Percentiles rank a stretch among this genome's conserved stretches.
Conservation (phyloP, 352 stramenopile genomes). For the Peronospora belbahrii region DNA sequence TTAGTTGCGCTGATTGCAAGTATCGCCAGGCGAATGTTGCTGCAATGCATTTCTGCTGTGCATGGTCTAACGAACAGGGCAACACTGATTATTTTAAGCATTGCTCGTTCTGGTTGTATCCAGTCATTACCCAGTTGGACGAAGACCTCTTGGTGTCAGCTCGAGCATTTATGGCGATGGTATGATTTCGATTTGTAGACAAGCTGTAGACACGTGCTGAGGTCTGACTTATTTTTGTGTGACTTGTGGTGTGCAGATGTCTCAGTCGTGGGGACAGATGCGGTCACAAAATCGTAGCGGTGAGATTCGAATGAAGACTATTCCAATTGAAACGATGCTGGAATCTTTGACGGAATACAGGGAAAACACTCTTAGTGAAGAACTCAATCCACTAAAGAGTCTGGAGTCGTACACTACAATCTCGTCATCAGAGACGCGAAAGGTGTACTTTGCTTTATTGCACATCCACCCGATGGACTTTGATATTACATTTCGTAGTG, state of each 20-base stretch:
- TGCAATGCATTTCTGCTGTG: conserved; percentile 84
- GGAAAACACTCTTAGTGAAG: conserved; percentile 68
- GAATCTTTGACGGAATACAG: conserved; percentile 69
- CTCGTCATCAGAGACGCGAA: conserved; percentile 64
- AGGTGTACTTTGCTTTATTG: conserved; percentile 84
- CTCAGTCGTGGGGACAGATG: conserved; percentile 55
- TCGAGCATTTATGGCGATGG: conserved; percentile 65
- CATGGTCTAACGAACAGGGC: conserved; percentile 85
- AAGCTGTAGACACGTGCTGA: neutral
- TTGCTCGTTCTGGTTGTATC: conserved; percentile 82
- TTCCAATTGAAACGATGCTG: conserved; percentile 76
- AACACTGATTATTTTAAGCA: conserved; percentile 88
- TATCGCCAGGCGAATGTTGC: conserved; percentile 72
- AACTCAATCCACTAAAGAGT: conserved; percentile 74
- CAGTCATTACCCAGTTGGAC: conserved; percentile 77
- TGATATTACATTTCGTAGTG: conserved; percentile 83
- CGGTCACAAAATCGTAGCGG: conserved; percentile 59
- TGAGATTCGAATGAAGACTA: conserved; percentile 76
- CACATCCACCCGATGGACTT: conserved; percentile 86
- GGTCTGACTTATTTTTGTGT: conserved; percentile 6
- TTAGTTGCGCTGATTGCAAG: conserved; percentile 79
- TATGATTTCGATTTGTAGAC: conserved; percentile 18
- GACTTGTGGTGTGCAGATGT: conserved; percentile 34
- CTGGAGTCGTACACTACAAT: conserved; percentile 53
- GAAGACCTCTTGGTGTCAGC: conserved; percentile 76